Percentiles rank a stretch among this genome's conserved stretches.
phyloP scores from a whole-genome alignment of 1,139 yeast genomes.

The Yamadazyma diospyri region DNA sequence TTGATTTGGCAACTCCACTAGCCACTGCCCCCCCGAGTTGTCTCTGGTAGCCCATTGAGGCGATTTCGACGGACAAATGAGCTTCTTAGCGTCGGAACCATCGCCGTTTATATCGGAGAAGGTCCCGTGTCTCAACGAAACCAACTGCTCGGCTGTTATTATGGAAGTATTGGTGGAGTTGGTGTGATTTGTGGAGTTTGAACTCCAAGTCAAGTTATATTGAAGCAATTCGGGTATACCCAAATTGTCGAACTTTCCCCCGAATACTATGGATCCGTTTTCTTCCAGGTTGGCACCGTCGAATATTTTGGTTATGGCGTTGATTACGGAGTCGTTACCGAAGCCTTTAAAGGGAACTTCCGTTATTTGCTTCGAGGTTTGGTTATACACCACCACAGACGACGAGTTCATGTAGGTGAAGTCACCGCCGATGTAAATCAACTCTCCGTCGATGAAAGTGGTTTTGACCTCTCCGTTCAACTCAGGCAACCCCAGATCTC shows the following conservation, averaged over 20 bases:
- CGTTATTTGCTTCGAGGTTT: slow-evolving; percentile 35
- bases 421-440: slow-evolving; percentile 79
- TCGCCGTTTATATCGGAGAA: slow-evolving; percentile 53
- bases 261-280: slow-evolving; percentile 61
- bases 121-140: slow-evolving; percentile 61
- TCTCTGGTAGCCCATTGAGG: slow-evolving; percentile 56
- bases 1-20: slow-evolving; percentile 55
- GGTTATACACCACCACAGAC: slow-evolving; percentile 68
- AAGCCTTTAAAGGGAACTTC: slow-evolving; percentile 78
- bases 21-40: slow-evolving; percentile 63
- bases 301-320: slow-evolving; percentile 57
- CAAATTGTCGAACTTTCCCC: slow-evolving; percentile 68
- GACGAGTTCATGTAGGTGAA: slow-evolving; percentile 53
- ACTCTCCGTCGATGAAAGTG: slow-evolving; percentile 41
- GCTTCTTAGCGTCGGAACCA: slow-evolving; percentile 33
- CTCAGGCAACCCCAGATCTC: slow-evolving; percentile 10
- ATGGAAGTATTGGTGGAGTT: slow-evolving; percentile 33
- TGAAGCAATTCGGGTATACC: slow-evolving; percentile 49
- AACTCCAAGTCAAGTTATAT: slow-evolving; percentile 26
- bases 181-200: slow-evolving; percentile 22
- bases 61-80: slow-evolving; percentile 56
- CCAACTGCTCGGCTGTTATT: slow-evolving; percentile 60
- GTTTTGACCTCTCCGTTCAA: slow-evolving; percentile 52
- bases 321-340: slow-evolving; percentile 53
- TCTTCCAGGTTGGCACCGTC: slow-evolving; percentile 26